Conservation (phyloP, 192 early-diverging fungal species). For the Neocallimastix lanati region DNA sequence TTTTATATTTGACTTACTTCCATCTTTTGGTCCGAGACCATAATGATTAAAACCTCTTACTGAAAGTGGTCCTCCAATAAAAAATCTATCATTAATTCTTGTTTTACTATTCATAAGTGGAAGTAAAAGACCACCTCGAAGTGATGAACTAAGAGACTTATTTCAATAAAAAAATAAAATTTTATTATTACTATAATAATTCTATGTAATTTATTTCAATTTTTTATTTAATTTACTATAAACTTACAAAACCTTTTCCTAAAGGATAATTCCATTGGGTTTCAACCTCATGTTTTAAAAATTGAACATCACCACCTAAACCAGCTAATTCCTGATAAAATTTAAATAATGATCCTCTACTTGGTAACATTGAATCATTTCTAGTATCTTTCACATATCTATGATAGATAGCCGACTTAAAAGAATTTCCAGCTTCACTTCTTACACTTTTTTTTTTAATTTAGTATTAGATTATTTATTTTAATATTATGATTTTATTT, state of each 20-base stretch:
- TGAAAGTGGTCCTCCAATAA: slow-evolving; percentile 68
- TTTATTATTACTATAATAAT: too few relatives aligned
- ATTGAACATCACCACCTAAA: slow-evolving; percentile 61
- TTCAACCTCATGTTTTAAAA: slow-evolving; percentile 50
- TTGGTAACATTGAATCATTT: slow-evolving; percentile 62
- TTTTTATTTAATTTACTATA: too few relatives aligned
- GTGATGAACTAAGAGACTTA: slow-evolving; percentile 5
- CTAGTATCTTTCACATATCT: slow-evolving; percentile 48
- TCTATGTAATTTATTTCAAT: too few relatives aligned
- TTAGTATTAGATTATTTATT: neutral
- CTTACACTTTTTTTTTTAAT: slow-evolving; percentile 31
- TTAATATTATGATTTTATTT: slow-evolving; percentile 1
- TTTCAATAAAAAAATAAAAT: too few relatives aligned
- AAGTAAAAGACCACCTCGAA: slow-evolving; percentile 49
- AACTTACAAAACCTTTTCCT: slow-evolving; percentile 33
- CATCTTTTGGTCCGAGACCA: slow-evolving; percentile 75
- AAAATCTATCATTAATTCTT: slow-evolving; percentile 69
- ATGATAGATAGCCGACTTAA: slow-evolving; percentile 63
- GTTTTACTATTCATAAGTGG: slow-evolving; percentile 28
- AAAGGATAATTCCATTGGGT: slow-evolving; percentile 38
- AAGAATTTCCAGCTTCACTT: slow-evolving; percentile 58
- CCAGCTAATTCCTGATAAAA: slow-evolving; percentile 52
- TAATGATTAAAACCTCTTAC: slow-evolving; percentile 73
- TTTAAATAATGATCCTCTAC: slow-evolving; percentile 28
- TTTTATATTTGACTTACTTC: slow-evolving; percentile 16